Evolutionary conservation across 768 basidiomycete genomes (phyloP), one percentile per base, ranked within the genome.

Genomic region (Tephrocybe sp.): DNA sequence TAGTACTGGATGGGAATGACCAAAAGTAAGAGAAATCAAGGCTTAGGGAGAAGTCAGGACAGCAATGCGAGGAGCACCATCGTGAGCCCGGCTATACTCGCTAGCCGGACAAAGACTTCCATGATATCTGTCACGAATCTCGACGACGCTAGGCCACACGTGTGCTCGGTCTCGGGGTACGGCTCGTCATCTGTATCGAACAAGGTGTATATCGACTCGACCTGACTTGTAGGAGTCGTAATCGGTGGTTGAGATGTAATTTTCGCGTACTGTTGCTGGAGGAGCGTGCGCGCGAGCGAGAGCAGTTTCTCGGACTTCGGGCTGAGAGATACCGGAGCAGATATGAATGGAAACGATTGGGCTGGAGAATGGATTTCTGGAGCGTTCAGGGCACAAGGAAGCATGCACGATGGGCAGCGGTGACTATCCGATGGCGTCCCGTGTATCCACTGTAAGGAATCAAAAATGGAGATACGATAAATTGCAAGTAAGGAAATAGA

Each of bases 341-440:
- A 21, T 3, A 3, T n/a, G 1, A 25, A 9, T 2, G 19, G 15
- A 8, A 18, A 12, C 9, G 38, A 21, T 22, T 18, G 24, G 0
- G 40, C 15, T 13, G 19, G 26, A 8, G 25, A 15, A 16, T 30
- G 34, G n/a, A 2, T 11, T 22, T 24, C 28, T 12, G 39, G 40
- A 21, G 40, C 7, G 9, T 49, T 11, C n/a, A 50, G 4, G 5
- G 16, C 9, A 8, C 52, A 59, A 3, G 43, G 52, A 2, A 38
- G 31, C 41, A 50, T 42, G 34, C 57, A 58, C n/a, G 57, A 49
- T 9, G 57, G 57, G 32, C 57, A 58, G 15, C 26, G 41, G 27
- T 49, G 43, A 12, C 49, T 38, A 25, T 56, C 41, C 8, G 51
- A 49, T 4, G 44, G 18, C 7, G 51, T 28, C n/a, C 49, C 58